Percentiles rank a stretch among this genome's conserved stretches.
These are phyloP conservation scores for Dioscorea zingiberensis DNA, from an alignment of 106 monocot genomes.

Conservation along the genomic window DNA sequence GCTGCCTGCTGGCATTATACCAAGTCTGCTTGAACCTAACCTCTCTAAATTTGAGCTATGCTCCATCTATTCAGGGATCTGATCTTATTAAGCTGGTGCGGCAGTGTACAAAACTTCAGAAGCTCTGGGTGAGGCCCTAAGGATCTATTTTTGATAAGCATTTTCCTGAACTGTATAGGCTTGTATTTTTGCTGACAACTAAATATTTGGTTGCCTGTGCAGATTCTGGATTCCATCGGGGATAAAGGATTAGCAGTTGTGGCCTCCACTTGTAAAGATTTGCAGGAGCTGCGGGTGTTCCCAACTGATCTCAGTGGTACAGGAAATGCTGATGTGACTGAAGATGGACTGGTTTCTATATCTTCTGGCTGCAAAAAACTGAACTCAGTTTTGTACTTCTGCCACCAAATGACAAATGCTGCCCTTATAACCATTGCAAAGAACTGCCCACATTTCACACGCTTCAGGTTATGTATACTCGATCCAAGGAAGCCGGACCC, in stretches of 20 bases:
- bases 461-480: constrained; percentile 30
- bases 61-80: neutral
- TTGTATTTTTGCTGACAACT: too few relatives aligned
- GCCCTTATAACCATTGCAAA: constrained; percentile 26
- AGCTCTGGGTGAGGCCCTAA: constrained; percentile 17
- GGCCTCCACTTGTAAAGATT: constrained; percentile 30
- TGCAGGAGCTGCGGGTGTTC: constrained; percentile 34
- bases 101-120: constrained; percentile 8
- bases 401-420: constrained; percentile 39
- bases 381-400: constrained; percentile 31
- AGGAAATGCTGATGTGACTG: constrained; percentile 13
- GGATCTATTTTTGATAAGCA: neutral
- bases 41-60: neutral
- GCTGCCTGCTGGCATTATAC: neutral
- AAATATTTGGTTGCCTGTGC: neutral
- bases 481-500: constrained; percentile 28
- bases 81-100: neutral
- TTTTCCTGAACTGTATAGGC: too few relatives aligned
- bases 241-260: constrained; percentile 27
- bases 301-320: constrained; percentile 16
- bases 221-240: constrained; percentile 35
- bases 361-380: constrained; percentile 31
- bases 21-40: neutral
- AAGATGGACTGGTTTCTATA: constrained; percentile 26
- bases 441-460: constrained; percentile 27